phyloP scores from a whole-genome alignment of 2,329 filamentous ascomycete species.

The Verticillium zaregamsianum region DNA sequence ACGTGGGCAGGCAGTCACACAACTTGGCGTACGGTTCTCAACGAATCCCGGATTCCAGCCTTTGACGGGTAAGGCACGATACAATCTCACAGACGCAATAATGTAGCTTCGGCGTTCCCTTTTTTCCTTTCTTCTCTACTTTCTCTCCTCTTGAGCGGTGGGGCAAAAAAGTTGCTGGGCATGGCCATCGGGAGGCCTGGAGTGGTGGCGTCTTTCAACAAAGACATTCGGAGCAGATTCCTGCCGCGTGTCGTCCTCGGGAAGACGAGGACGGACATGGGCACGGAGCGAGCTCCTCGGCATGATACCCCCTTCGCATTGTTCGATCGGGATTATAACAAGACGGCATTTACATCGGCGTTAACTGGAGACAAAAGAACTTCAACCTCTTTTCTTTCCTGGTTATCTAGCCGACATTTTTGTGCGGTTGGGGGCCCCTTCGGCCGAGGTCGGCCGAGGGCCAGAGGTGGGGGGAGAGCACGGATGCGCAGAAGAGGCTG shows the following conservation, averaged over 20 bases:
- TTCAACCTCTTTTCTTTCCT: constrained; percentile 44
- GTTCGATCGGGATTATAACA: constrained; percentile 12
- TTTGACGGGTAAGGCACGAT: constrained; percentile 13
- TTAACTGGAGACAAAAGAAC: constrained; percentile 41
- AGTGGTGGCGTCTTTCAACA: constrained; percentile 43
- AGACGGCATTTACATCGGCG: constrained; percentile 23
- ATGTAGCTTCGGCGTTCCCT: constrained; percentile 4
- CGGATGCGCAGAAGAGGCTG: neutral
- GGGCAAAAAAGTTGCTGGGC: constrained; percentile 7
- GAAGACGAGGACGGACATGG: constrained; percentile 1
- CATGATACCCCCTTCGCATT: constrained; percentile 31
- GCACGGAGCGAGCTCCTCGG: constrained; percentile 8
- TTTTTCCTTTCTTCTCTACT: constrained; percentile 4
- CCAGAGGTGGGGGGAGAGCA: neutral
- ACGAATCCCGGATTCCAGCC: constrained; percentile 15
- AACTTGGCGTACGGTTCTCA: constrained; percentile 15
- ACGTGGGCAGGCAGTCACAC: constrained; percentile 13
- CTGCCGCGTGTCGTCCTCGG: constrained; percentile 4
- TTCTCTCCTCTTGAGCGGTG: constrained; percentile 8
- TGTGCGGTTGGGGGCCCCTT: neutral
- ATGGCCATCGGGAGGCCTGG: constrained; percentile 13
- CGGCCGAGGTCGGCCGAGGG: neutral
- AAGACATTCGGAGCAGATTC: constrained; percentile 27
- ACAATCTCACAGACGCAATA: constrained; percentile 8
- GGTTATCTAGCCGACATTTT: constrained; percentile 32